phyloP scores from a whole-genome alignment of 129 eudicot species.

The Helianthus annuus region HanXRQr2.0-SUNRISE NC_035449.2:85767761-85768260 shows the following conservation, averaged over 20 bases:
- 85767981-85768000: constrained; percentile 19
- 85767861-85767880: too few species aligned
- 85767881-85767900: too few species aligned
- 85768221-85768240: constrained; percentile 65
- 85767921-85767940: too few species aligned
- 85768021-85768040: constrained; percentile 25
- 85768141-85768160: neutral
- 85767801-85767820: too few species aligned
- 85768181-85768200: neutral
- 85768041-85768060: constrained; percentile 24
- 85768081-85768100: neutral
- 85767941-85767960: too few species aligned
- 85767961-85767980: too few species aligned
- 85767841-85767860: too few species aligned
- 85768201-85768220: constrained; percentile 50
- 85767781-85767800: too few species aligned
- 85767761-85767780: too few species aligned
- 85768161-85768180: too few species aligned
- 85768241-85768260: constrained; percentile 66
- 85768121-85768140: neutral
- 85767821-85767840: too few species aligned
- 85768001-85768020: constrained; percentile 24
- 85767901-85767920: too few species aligned
- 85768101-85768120: constrained; percentile 22
- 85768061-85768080: constrained; percentile 27